Percentiles rank a stretch among this genome's conserved stretches.
Conservation (phyloP, 352 stramenopile species). For the Globisporangium middletonii region DNA sequence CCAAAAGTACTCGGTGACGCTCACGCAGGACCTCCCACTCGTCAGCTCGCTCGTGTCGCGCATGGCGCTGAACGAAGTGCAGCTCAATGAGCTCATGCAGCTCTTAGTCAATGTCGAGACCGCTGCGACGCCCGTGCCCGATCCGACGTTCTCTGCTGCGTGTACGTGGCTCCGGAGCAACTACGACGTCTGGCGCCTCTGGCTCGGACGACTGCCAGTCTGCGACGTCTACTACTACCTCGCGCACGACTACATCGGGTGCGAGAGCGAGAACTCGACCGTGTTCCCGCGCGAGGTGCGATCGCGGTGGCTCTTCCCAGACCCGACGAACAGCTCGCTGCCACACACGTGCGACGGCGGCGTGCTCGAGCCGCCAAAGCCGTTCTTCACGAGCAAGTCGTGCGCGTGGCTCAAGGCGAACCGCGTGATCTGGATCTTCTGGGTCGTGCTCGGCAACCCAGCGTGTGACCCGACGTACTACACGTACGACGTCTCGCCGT, state of each 20-base stretch:
- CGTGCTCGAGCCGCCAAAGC: conserved; percentile 14
- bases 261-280: conserved; percentile 11
- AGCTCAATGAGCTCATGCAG: conserved; percentile 16
- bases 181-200: conserved; percentile 32
- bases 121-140: neutral
- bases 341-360: conserved; percentile 42
- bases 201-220: conserved; percentile 28
- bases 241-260: conserved; percentile 24
- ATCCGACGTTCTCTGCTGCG: conserved; percentile 27
- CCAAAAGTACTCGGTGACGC: conserved; percentile 24
- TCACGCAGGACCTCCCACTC: conserved; percentile 10
- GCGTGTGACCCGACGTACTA: conserved; percentile 31
- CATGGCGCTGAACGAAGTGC: conserved; percentile 9
- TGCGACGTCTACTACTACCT: conserved; percentile 30
- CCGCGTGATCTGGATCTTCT: conserved; percentile 26
- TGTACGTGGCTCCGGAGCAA: conserved; percentile 41
- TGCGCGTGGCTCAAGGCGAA: conserved; percentile 33
- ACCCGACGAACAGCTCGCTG: conserved; percentile 24
- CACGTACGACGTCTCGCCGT: conserved; percentile 35
- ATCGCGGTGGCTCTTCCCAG: conserved; percentile 30
- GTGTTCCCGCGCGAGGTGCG: conserved; percentile 19
- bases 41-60: conserved; percentile 4
- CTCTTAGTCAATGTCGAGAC: conserved; percentile 5
- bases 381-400: conserved; percentile 27
- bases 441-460: conserved; percentile 17